Base-by-base conservation (phyloP, 179 eudicot genomes). In the Gypsophila paniculata region DNA sequence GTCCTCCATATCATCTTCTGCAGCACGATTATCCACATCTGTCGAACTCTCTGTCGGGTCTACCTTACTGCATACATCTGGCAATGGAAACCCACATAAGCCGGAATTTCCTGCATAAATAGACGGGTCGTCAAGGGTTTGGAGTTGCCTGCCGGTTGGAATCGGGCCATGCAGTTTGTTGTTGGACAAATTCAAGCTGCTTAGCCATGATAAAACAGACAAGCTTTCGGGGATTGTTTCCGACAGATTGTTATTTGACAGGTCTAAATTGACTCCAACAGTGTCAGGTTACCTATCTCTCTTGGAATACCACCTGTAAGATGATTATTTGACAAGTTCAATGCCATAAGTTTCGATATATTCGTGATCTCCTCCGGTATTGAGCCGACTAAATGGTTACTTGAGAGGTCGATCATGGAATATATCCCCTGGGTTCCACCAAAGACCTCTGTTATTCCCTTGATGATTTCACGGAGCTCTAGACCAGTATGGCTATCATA, bases 291-390 rank as follows among this genome's bases (percentile, higher is more conserved):
- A 0, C 72, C 61, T 48, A 69, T 69, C 2, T 4, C 17, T 12
- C 44, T 7, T 17, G 61, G 61, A 10, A 69, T 69, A 1, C 2
- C 10, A n/a, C 72, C 72, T 29, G 61, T 53, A 11, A 69, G 61
- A 29, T 29, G 72, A 53, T 69, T 69, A 53, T 53, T 52, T 29
- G 72, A 69, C 48, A 69, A 53, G 49, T 52, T 69, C 14, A 69
- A 34, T 25, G 22, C 48, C 46, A 29, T 53, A 8, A 69, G 0
- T 53, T 53, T 19, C 0, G 61, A 53, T 34, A 69, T 26, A 4
- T 55, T 69, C 34, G 61, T 69, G 61, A 69, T 13, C 49, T 29
- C 48, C 6, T n/a, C 18, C 1, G 61, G 72, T 51, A 69, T 53
- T 52, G 46, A 8, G 4, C 72, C 72, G 49, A 49, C 59, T 8